Conservation (phyloP, 2,329 filamentous ascomycete genomes). For the Metarhizium brunneum region DNA sequence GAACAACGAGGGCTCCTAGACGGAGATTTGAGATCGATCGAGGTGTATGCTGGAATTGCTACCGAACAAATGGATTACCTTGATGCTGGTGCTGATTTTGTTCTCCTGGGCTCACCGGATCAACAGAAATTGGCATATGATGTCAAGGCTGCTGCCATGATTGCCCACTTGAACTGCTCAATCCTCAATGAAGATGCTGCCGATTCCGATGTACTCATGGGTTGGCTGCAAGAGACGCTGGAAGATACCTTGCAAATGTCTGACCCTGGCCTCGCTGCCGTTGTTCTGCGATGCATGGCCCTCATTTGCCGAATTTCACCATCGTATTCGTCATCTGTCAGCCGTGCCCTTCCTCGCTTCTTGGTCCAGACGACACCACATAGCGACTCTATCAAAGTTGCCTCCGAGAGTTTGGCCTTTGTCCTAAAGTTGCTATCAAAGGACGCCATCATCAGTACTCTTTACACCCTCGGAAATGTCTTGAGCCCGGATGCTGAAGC, state of each 20-base stretch:
- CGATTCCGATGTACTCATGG: slow-evolving; percentile 68
- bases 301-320: slow-evolving; percentile 70
- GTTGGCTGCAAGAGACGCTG: slow-evolving; percentile 78
- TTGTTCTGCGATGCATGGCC: slow-evolving; percentile 73
- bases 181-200: slow-evolving; percentile 73
- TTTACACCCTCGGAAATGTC: slow-evolving; percentile 95
- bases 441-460: slow-evolving; percentile 86
- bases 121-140: slow-evolving; percentile 81
- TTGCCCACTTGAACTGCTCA: slow-evolving; percentile 78
- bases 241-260: slow-evolving; percentile 74
- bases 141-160: slow-evolving; percentile 73
- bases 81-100: slow-evolving; percentile 83
- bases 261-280: slow-evolving; percentile 65
- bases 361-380: slow-evolving; percentile 76
- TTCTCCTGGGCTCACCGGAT: slow-evolving; percentile 68
- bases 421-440: slow-evolving; percentile 77
- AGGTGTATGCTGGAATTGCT: slow-evolving; percentile 61
- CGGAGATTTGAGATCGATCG: slow-evolving; percentile 46
- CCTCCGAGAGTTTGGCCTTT: slow-evolving; percentile 76
- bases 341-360: slow-evolving; percentile 72
- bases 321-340: slow-evolving; percentile 63
- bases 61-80: slow-evolving; percentile 77
- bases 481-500: slow-evolving; percentile 63
- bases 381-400: slow-evolving; percentile 60
- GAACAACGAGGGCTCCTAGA: slow-evolving; percentile 28